Base-by-base conservation (phyloP, 1,284 basidiomycete species). In the Sporisorium exsertum region DNA sequence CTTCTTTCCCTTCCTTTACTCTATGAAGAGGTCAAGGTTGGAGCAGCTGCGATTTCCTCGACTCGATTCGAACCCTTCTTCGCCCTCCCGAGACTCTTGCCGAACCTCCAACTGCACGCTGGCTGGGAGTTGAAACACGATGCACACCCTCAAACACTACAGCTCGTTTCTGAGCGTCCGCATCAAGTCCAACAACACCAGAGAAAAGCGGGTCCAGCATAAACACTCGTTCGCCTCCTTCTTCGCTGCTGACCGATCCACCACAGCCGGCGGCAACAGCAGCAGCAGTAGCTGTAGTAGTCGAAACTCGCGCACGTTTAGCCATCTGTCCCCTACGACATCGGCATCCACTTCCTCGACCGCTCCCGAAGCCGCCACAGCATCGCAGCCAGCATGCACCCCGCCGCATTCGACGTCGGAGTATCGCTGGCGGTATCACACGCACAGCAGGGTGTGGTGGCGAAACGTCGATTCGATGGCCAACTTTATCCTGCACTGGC, bases 401-500 rank as follows among this genome's bases (percentile, higher is more conserved):
- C 67, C 67, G 15, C 62, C 67, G 5, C 16, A 5, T 2, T 68
- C 57, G 2, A 33, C 33, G 2, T 73, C 71, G 1, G 60, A 67
- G 10, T 73, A 54, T 10, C 42, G 29, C 18, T 73, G 71, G 65
- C 40, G 63, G 13, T 60, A 43, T 49, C 52, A 27, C 32, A 5
- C 18, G n/a, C 9, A n/a, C 40, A 6, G n/a, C 40, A 32, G 37
- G 10, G 16, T 64, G 22, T 75, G 72, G 72, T 75, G 60, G 59
- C 20, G 72, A 10, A 75, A 37, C 15, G 53, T 75, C n/a, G 72
- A 75, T 37, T 40, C 63, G 6, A 75, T 75, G 72, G 67, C 72
- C 9, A 75, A 75, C 50, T 75, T 75, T 16, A 66, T 75, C 60
- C 40, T 70, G 5, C 72, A 75, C 35, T 75, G 72, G 72, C 63